A percentile compares a stretch with the other conserved stretches of the same genome.
These are phyloP conservation scores for Saprolegnia parasitica DNA, from an alignment of 352 stramenopile genomes.

Conservation along the genomic window DNA sequence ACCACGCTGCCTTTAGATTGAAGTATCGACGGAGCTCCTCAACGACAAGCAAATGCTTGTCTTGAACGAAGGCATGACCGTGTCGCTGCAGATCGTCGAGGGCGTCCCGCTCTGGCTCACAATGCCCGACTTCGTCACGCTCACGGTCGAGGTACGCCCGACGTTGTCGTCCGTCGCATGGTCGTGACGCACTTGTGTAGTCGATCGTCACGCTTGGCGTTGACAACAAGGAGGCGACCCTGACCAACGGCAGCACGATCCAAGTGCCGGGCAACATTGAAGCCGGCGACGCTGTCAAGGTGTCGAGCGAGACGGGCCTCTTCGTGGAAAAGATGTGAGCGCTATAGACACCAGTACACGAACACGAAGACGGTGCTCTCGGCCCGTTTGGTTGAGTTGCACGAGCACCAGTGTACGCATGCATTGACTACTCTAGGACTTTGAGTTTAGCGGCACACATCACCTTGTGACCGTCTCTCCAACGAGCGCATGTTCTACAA, in stretches of 20 bases:
- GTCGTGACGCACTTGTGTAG: neutral
- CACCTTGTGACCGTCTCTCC: too few species aligned
- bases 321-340: slow-evolving; percentile 73
- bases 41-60: slow-evolving; percentile 71
- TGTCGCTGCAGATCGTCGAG: slow-evolving; percentile 83
- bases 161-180: neutral
- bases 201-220: neutral
- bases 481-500: too few species aligned
- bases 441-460: too few species aligned
- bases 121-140: slow-evolving; percentile 76
- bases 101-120: slow-evolving; percentile 78
- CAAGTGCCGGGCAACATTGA: slow-evolving; percentile 84
- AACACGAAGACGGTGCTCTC: neutral
- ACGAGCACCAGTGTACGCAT: neutral
- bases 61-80: slow-evolving; percentile 67
- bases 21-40: slow-evolving; percentile 66
- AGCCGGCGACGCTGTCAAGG: slow-evolving; percentile 64
- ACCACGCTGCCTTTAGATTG: slow-evolving; percentile 40
- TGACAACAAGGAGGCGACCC: slow-evolving; percentile 61
- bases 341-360: neutral
- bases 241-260: slow-evolving; percentile 70
- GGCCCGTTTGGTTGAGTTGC: neutral
- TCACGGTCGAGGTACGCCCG: slow-evolving; percentile 60
- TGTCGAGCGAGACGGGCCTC: slow-evolving; percentile 64
- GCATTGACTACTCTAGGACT: too few species aligned